Conservation (phyloP, 305 asterid species). For the Solanum hybrid region DNA sequence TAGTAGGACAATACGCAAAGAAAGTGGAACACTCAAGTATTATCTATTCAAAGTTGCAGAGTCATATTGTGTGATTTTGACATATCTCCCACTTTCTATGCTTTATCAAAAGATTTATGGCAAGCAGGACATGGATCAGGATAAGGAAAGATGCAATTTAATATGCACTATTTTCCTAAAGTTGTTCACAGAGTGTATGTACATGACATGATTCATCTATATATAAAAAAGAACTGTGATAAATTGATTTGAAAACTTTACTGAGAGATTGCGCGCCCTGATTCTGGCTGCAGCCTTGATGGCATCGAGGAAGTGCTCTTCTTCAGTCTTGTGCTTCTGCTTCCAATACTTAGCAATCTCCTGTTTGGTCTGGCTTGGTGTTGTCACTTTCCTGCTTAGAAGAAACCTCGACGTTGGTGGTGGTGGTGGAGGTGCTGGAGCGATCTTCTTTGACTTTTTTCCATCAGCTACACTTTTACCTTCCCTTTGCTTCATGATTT, state of each 20-base stretch:
- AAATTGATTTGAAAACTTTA: conserved; percentile 3
- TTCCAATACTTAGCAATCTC: conserved; percentile 50
- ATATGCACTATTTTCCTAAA: not conserved
- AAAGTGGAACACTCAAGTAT: not conserved
- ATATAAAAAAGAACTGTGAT: not conserved
- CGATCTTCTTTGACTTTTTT: not conserved
- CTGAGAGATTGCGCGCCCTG: conserved; percentile 34
- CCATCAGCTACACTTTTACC: not conserved
- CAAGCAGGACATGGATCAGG: not conserved
- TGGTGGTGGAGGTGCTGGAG: conserved; percentile 10
- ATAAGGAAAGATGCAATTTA: not conserved
- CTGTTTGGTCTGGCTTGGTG: conserved; percentile 29
- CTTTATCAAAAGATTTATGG: not conserved
- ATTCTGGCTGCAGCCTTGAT: conserved; percentile 51
- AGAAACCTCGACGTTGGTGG: conserved; percentile 9
- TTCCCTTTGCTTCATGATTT: conserved; percentile 10
- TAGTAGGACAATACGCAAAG: not conserved
- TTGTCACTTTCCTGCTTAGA: conserved; percentile 1
- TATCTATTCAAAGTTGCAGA: not conserved
- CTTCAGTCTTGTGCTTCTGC: conserved; percentile 35
- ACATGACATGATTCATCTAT: not conserved
- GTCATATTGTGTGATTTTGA: not conserved
- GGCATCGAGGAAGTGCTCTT: conserved; percentile 48
- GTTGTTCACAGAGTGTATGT: not conserved
- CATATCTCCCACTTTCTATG: not conserved